Evolutionary conservation across 2,329 filamentous ascomycete species (phyloP), one percentile per base, ranked within the genome.

Genomic region (Blastomyces emzantsi): DNA sequence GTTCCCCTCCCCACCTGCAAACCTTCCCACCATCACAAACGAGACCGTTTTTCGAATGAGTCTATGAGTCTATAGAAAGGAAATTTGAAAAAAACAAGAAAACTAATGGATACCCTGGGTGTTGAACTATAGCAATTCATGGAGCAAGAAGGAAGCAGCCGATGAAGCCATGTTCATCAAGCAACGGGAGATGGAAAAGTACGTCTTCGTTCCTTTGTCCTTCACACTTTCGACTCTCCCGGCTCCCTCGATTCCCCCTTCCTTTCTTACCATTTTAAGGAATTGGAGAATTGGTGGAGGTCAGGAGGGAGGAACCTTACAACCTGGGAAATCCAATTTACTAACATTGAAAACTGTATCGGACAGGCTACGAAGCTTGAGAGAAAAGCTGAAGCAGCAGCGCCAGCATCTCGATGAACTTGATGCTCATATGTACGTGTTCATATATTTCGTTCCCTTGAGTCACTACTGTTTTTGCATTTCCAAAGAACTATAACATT

Each of bases 111-210:
- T 56, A 36, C 33, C 5, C 8, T 22, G n/a, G n/a, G 19, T 39
- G n/a, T 56, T 39, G 11, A 30, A 28, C n/a, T 15, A 33, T 52
- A 96, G 93, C 71, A 93, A 99, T 75, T 86, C 90, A 64, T 99
- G 97, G 85, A 90, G 88, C 80, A 89, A 88, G 80, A 91, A 94
- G 71, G 94, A 99, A 80, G 85, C 88, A 75, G 93, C 93, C 69
- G 83, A 81, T 75, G 94, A 97, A 81, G 88, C 92, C 76, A 85
- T 85, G 70, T 90, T 89, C 79, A 92, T 99, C 79, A 86, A 86
- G 73, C 82, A 89, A 81, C 90, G 92, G 75, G 94, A 97, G 85
- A 86, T 87, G 80, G 87, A 92, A 81, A 97, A 96, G 90, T 81
- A 73, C 61, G 74, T 72, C 39, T 11, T 15, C 19, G 51, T 51